Evolutionary conservation across 1,139 yeast genomes (phyloP).

Genomic region (Protomyces inundatus): DNA sequence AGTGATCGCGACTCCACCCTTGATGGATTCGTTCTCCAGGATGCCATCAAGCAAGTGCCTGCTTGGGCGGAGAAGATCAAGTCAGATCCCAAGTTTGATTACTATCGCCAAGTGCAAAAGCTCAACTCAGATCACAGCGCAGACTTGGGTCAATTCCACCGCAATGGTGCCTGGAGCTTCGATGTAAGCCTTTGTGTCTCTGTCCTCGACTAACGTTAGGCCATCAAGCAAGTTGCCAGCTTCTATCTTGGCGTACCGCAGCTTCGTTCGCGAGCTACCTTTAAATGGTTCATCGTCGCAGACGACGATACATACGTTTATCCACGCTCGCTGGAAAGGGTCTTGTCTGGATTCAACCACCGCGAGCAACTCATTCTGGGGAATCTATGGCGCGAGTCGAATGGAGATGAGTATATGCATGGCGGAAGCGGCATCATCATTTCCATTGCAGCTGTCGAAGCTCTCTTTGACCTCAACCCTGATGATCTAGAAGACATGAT

Average conservation of each 20-base stretch:
- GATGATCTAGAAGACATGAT: neutral
- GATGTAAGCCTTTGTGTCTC: neutral
- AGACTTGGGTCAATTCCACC: neutral
- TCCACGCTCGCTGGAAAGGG: neutral
- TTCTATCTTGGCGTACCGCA: neutral
- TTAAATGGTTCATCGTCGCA: neutral
- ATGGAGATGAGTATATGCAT: neutral
- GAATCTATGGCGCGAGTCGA: neutral
- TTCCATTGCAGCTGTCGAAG: neutral
- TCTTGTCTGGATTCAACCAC: neutral
- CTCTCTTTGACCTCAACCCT: neutral
- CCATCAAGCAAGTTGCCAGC: neutral
- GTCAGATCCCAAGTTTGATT: neutral
- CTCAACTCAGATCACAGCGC: neutral
- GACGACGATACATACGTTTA: neutral
- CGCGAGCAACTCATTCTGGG: neutral
- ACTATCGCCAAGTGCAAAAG: neutral
- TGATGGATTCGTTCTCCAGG: neutral
- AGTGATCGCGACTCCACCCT: neutral
- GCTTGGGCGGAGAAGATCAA: neutral
- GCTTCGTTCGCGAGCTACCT: neutral
- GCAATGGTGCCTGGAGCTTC: neutral
- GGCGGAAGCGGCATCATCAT: neutral
- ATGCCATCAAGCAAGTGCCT: neutral
- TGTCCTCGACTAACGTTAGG: neutral